Base-by-base conservation (phyloP, 2,329 filamentous ascomycete genomes). In the Acrocalymma vagum region DNA sequence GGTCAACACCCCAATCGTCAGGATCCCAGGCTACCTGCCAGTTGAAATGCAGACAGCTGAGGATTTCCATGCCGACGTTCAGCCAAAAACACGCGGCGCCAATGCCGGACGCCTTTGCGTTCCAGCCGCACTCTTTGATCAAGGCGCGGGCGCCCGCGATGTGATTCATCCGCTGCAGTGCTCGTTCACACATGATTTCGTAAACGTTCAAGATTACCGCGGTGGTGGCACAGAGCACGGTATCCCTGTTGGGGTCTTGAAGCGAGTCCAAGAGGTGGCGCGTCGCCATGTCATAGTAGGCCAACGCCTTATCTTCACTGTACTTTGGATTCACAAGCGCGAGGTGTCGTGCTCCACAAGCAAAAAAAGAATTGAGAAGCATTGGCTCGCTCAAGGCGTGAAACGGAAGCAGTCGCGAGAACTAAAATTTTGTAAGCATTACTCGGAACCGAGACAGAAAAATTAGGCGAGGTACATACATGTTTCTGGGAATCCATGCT, bases 41-140 rank as follows among this genome's bases (percentile, higher is more conserved):
- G 64, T 93, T 91, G 70, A 90, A 90, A 52, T 90, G 86, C 11
- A 96, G 76, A 66, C 91, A 96, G 50, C 84, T 90, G 18, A 96
- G 76, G n/a, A 96, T 77, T 65, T 97, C 93, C 79, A 96, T 87
- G 11, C 87, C 87, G 11, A 95, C 85, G 58, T 95, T 96, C 24
- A 96, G 77, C 92, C 93, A 96, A 72, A 96, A 96, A 67, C 92
- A 96, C 1, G 92, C 90, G 0, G 85, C 83, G 1, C 90, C 92
- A 14, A 96, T 83, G 0, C 92, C 91, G 1, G 79, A 81, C 23
- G 88, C 88, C 48, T 78, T 83, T 0, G 90, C 90, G 58, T 90
- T 87, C 93, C 93, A 96, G 4, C 85, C 84, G 59, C 91, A 96
- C 63, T 96, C 90, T 47, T 90, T 89, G 58, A 96, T 92, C 33